A percentile compares a stretch with the other conserved stretches of the same genome.
Conservation (phyloP, 2,329 filamentous ascomycete genomes). For the Sphaerostilbella broomeana region DNA sequence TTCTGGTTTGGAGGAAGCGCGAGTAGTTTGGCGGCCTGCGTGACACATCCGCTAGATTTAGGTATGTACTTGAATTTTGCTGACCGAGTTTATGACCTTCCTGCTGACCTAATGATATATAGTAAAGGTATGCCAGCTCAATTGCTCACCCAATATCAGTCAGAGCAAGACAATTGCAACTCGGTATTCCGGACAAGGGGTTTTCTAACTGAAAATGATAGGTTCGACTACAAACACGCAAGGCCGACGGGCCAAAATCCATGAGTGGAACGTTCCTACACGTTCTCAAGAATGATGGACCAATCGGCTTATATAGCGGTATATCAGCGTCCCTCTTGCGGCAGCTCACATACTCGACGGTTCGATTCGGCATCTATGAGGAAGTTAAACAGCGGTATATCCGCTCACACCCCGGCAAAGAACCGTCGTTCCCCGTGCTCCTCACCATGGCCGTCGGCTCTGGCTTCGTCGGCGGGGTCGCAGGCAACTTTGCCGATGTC, state of each 20-base stretch:
- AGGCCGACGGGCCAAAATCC: slow-evolving; percentile 64
- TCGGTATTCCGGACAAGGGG: background rate
- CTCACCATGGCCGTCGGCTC: slow-evolving; percentile 76
- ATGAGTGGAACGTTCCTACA: slow-evolving; percentile 84
- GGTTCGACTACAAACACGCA: slow-evolving; percentile 84
- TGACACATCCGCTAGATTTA: slow-evolving; percentile 90
- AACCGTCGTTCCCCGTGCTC: slow-evolving; percentile 67
- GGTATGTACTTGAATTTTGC: slow-evolving; percentile 47
- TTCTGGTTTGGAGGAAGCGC: slow-evolving; percentile 98
- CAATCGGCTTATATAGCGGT: slow-evolving; percentile 81
- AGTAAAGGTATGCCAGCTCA: slow-evolving; percentile 16
- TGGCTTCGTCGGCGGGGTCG: slow-evolving; percentile 81
- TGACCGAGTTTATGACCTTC: background rate
- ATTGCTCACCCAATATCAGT: background rate
- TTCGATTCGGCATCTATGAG: slow-evolving; percentile 94
- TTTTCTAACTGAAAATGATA: slow-evolving; percentile 29
- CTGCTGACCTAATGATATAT: slow-evolving; percentile 7
- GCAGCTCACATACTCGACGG: slow-evolving; percentile 93
- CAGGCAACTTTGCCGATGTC: slow-evolving; percentile 91
- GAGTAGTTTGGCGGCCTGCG: slow-evolving; percentile 81
- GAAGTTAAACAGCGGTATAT: slow-evolving; percentile 64
- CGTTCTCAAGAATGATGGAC: slow-evolving; percentile 68
- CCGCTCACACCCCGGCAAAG: slow-evolving; percentile 41
- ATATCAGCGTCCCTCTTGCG: slow-evolving; percentile 88
- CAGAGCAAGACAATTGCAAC: too few species aligned